Evolutionary conservation across 2,329 filamentous ascomycete species (phyloP), one percentile per base, ranked within the genome.

Genomic region (Fusarium tricinctum): DNA sequence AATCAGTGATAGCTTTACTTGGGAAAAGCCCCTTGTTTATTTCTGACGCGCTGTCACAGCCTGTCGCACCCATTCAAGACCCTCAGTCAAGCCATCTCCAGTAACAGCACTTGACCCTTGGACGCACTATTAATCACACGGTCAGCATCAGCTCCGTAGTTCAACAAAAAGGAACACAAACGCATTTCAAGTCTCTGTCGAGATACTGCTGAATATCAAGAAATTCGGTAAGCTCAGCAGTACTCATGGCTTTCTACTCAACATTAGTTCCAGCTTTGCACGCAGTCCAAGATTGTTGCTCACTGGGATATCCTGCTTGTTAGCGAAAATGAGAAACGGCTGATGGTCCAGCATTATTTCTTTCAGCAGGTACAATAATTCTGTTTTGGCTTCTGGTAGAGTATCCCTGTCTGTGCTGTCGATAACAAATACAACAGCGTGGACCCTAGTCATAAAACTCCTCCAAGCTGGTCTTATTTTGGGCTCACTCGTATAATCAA

Each of bases 281-380:
- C 12, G 6, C 19, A 14, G 14, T 30, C 19, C 17, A 1, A 13
- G 38, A 19, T 2, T 15, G 3, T 3, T n/a, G 19, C 51, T 30
- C 4, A 67, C 64, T 1, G 9, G 17, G 6, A 30, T 6, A 3
- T 68, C 65, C 12, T 66, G 60, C 13, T 69, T 68, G 8, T 62
- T 57, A 0, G 54, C 64, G 4, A 66, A 28, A 2, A 68, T 28
- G 3, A 68, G 13, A 8, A 68, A 23, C 1, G 65, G 65, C 9
- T 43, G 32, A 1, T 13, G 8, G 7, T 28, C n/a, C 7, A 62
- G 56, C 28, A 45, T 48, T 17, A 45, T 35, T 5, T 53, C 54
- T 4, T 22, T n/a, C 4, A 68, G 12, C 20, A 46, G 17, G 12
- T 40, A 6, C 1, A 3, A 12, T 1, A 68, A 19, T 30, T 33